phyloP scores from a whole-genome alignment of 139 green algal genomes.

The Chlorella vulgaris region DNA sequence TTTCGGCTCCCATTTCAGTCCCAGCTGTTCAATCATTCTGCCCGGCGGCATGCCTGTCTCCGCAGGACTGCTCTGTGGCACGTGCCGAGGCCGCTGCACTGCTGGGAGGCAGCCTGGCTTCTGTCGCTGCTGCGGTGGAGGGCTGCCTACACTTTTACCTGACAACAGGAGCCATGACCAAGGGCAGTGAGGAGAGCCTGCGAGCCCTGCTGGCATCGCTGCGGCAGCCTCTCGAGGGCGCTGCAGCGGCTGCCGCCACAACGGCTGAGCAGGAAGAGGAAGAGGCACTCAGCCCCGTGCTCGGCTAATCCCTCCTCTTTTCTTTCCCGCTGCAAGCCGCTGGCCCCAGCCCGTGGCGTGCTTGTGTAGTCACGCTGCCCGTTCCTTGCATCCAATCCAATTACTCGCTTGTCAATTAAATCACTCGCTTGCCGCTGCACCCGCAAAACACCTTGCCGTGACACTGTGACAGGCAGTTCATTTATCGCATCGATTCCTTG shows the following conservation, averaged over 20 bases:
- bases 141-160: conserved; percentile 74
- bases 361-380: too few species aligned
- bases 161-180: conserved; percentile 34
- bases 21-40: too few species aligned
- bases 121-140: conserved; percentile 49
- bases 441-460: too few species aligned
- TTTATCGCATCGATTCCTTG: too few species aligned
- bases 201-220: conserved; percentile 32
- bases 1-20: too few species aligned
- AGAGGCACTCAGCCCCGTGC: background rate
- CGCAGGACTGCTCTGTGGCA: conserved; percentile 5
- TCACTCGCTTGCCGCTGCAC: too few species aligned
- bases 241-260: background rate
- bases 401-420: too few species aligned
- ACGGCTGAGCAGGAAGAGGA: background rate
- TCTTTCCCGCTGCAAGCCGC: too few species aligned
- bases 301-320: background rate
- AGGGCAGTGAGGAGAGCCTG: conserved; percentile 36
- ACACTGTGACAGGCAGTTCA: too few species aligned
- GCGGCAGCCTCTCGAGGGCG: background rate
- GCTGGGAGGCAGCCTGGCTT: conserved; percentile 53
- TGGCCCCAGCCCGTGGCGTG: too few species aligned
- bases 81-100: conserved; percentile 27
- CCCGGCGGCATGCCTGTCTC: too few species aligned
- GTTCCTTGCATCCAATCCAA: too few species aligned